Conservation (phyloP, 768 basidiomycete genomes). For the Gloeophyllum trabeum region DNA sequence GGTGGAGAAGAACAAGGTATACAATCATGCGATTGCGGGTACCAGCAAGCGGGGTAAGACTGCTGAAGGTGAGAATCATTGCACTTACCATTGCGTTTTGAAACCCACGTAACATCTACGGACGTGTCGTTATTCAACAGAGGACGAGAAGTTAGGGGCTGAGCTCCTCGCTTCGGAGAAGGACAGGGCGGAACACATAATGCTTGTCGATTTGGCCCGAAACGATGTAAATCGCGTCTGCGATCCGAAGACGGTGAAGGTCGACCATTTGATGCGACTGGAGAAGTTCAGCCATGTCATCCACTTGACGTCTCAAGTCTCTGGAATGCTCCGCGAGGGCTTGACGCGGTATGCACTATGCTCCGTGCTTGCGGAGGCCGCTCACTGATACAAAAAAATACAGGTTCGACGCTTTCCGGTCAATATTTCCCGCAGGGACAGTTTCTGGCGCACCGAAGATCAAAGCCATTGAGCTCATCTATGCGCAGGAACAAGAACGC, state of each 20-base stretch:
- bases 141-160: conserved; percentile 75
- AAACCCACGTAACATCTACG: conserved; percentile 3
- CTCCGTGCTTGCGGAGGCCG: not conserved
- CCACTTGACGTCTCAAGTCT: conserved; percentile 92
- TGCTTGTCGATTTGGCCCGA: conserved; percentile 95
- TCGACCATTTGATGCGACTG: conserved; percentile 87
- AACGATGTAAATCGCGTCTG: conserved; percentile 99
- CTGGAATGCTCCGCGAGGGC: conserved; percentile 73
- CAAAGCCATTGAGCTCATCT: conserved; percentile 91
- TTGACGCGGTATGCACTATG: conserved; percentile 54
- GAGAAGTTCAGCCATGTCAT: conserved; percentile 98
- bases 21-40: conserved; percentile 96
- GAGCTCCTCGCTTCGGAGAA: conserved; percentile 79
- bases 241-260: conserved; percentile 89
- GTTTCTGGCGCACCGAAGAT: conserved; percentile 99
- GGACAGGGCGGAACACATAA: conserved; percentile 96
- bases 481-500: conserved; percentile 75
- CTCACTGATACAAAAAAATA: not conserved
- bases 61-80: conserved; percentile 57
- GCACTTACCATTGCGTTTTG: conserved; percentile 1
- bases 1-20: conserved; percentile 85
- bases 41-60: conserved; percentile 84
- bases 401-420: conserved; percentile 97
- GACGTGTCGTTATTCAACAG: conserved; percentile 27
- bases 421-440: conserved; percentile 97